Evolutionary conservation across 371 early-diverging fungal genomes (phyloP), one percentile per base, ranked within the genome.

Genomic region (Saksenaea oblongispora): DNA sequence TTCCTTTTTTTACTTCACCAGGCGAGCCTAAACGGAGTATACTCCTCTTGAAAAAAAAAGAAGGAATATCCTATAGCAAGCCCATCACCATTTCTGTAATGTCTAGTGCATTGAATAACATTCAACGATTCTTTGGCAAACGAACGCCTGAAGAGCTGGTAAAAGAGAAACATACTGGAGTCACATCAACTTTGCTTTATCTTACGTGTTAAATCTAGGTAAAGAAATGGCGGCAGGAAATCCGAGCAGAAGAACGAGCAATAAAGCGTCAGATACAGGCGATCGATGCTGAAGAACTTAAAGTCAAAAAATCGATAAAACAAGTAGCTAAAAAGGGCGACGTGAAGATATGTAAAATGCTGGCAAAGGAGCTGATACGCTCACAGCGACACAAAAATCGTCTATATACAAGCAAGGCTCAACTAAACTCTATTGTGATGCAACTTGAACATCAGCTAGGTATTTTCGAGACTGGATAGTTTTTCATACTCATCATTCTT

Each of bases 261-360:
- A 82, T 98, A 27, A 93, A 97, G 69, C 84, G 93, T 34, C 93
- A 93, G 65, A 81, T 94, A 36, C 85, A 90, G 3, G 83, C 76
- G 31, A 94, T 97, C 61, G 91, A 93, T 58, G 62, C 69, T 2
- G 95, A 96, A 69, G 96, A 97, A 69, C 72, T 69, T 64, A 97
- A 95, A 67, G 90, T 90, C 34, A 94, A 91, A 64, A 72, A 70
- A 36, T 69, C 82, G 14, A 86, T 98, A 61, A 95, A 96, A 69
- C 87, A 86, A 60, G 89, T 92, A 15, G 97, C 96, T 22, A 95
- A 95, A 72, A 89, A 92, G 64, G 89, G 89, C 39, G 96, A 97
- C 76, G 63, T 72, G 28, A 84, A 82, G 37, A 85, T 84, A 14
- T 95, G 95, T 73, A 91, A 84, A 63, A 81, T 84, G 44, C 76